Conservation (phyloP, 768 basidiomycete species). For the Boletus patriciae region DNA sequence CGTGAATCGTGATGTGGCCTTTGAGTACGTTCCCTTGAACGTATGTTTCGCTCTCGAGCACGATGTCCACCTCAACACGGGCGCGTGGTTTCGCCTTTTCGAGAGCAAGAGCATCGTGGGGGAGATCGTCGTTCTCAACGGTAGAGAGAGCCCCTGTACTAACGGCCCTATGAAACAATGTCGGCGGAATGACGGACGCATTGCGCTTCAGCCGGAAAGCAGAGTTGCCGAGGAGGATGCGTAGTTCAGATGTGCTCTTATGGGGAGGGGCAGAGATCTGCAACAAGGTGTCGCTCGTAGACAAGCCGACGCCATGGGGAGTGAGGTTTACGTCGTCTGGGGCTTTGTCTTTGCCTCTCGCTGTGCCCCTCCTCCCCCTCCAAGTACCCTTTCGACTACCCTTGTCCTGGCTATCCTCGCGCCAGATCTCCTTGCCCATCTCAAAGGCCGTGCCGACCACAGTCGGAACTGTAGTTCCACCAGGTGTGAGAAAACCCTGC, state of each 20-base stretch:
- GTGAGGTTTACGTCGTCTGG: slow-evolving; percentile 7
- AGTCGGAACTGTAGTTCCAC: slow-evolving; percentile 23
- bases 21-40: slow-evolving; percentile 78
- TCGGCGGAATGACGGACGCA: slow-evolving; percentile 42
- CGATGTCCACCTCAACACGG: slow-evolving; percentile 79
- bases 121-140: slow-evolving; percentile 8
- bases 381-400: slow-evolving; percentile 13
- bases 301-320: slow-evolving; percentile 29
- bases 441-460: slow-evolving; percentile 12
- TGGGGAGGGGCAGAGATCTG: slow-evolving; percentile 49
- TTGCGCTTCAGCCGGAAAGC: slow-evolving; percentile 55
- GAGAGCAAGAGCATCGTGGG: slow-evolving; percentile 42
- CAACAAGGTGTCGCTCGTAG: slow-evolving; percentile 54
- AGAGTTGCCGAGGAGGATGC: slow-evolving; percentile 61
- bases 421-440: slow-evolving; percentile 25
- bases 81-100: slow-evolving; percentile 75
- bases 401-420: slow-evolving; percentile 11
- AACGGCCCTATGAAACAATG: slow-evolving; percentile 6
- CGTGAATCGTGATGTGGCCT: slow-evolving; percentile 66
- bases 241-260: slow-evolving; percentile 56
- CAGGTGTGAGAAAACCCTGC: slow-evolving; percentile 32
- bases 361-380: slow-evolving; percentile 12
- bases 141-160: slow-evolving; percentile 5
- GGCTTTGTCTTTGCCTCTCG: slow-evolving; percentile 4
- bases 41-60: slow-evolving; percentile 69